Percentiles rank a stretch among this genome's conserved stretches.
Conservation (phyloP, 176 grass and related monocot genomes). For the Tuctoria greenei region DNA sequence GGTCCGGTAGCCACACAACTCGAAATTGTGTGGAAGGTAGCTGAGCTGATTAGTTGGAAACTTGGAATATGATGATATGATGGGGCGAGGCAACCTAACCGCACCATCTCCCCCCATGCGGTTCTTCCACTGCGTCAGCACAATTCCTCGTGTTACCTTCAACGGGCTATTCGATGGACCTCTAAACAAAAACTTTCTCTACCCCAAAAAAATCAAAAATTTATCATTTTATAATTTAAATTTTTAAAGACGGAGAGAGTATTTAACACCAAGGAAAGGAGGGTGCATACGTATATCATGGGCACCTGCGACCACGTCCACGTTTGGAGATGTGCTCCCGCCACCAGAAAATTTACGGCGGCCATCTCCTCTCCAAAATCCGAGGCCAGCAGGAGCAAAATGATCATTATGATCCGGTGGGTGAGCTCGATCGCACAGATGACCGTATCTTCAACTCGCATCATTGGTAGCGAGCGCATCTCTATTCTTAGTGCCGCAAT, state of each 20-base stretch:
- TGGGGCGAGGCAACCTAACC: not conserved
- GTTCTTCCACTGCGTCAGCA: too few species aligned
- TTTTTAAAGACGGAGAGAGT: too few species aligned
- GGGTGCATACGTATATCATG: too few species aligned
- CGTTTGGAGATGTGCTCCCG: not conserved
- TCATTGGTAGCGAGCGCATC: not conserved
- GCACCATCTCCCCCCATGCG: too few species aligned
- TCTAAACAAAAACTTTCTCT: too few species aligned
- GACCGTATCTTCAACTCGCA: not conserved
- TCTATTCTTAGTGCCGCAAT: slow-evolving; percentile 6
- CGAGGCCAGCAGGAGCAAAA: not conserved
- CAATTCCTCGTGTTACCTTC: too few species aligned
- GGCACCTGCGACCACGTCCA: too few species aligned
- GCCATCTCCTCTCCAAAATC: not conserved
- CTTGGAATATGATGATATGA: not conserved
- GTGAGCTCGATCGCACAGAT: not conserved
- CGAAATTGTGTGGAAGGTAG: not conserved
- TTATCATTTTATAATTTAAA: too few species aligned
- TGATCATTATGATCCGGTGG: slow-evolving; percentile 5
- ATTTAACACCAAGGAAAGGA: too few species aligned
- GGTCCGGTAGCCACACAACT: not conserved
- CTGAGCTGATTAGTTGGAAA: slow-evolving; percentile 3
- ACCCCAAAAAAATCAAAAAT: too few species aligned
- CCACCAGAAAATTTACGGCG: slow-evolving; percentile 8
- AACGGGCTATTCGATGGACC: too few species aligned